Conservation (phyloP, 192 early-diverging fungal genomes). For the Helicostylum pulchrum region DNA sequence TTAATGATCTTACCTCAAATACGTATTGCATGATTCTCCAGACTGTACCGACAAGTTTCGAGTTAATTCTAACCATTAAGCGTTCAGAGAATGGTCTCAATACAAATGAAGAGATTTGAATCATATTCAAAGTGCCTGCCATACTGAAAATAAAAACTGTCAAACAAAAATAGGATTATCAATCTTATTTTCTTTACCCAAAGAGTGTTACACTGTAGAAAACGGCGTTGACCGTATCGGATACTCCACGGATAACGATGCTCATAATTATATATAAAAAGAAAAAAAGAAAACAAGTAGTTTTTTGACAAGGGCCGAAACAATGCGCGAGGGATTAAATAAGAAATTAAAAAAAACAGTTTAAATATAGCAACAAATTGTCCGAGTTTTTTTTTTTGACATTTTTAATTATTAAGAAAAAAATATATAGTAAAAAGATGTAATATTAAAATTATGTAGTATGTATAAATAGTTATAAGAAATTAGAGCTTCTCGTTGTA, state of each 20-base stretch:
- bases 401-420: too few relatives aligned
- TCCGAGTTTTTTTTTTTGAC: too few relatives aligned
- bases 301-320: too few relatives aligned
- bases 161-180: neutral
- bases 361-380: too few relatives aligned
- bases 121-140: slow-evolving; percentile 30
- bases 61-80: slow-evolving; percentile 50
- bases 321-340: too few relatives aligned
- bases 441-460: too few relatives aligned
- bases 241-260: neutral
- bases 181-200: slow-evolving; percentile 15
- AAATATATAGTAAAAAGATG: too few relatives aligned
- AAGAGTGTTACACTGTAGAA: slow-evolving; percentile 24
- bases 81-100: slow-evolving; percentile 45
- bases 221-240: slow-evolving; percentile 6
- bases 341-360: too few relatives aligned
- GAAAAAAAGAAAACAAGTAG: too few relatives aligned
- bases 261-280: too few relatives aligned
- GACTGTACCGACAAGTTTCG: slow-evolving; percentile 43
- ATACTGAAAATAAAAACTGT: slow-evolving; percentile 11
- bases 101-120: slow-evolving; percentile 48
- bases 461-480: too few relatives aligned
- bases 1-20: neutral
- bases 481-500: neutral
- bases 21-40: slow-evolving; percentile 50